phyloP scores from a whole-genome alignment of 768 basidiomycete species.

The Leucocoprinus sp. region DNA sequence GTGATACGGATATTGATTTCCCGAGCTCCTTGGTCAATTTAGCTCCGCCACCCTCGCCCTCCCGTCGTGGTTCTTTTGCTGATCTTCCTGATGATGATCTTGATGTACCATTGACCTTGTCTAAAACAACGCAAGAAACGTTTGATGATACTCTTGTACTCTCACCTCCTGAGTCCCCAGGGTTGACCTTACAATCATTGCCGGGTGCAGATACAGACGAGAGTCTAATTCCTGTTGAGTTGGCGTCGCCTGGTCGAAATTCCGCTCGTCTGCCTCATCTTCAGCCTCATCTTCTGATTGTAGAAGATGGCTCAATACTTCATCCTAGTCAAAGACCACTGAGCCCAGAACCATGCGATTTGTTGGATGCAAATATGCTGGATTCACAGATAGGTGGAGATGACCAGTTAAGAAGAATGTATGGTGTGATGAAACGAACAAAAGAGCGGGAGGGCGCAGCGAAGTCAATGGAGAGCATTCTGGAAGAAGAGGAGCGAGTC shows the following conservation, averaged over 20 bases:
- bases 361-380: slow-evolving; percentile 15
- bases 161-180: slow-evolving; percentile 17
- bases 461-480: slow-evolving; percentile 14
- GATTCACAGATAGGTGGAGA: slow-evolving; percentile 26
- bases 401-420: slow-evolving; percentile 34
- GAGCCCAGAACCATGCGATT: slow-evolving; percentile 8
- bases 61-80: slow-evolving; percentile 1
- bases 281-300: slow-evolving; percentile 22
- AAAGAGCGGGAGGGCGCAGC: slow-evolving; percentile 18
- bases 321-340: slow-evolving; percentile 3
- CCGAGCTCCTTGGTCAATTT: background rate
- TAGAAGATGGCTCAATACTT: slow-evolving; percentile 29
- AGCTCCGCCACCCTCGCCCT: slow-evolving; percentile 3
- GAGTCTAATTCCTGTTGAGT: slow-evolving; percentile 20
- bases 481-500: slow-evolving; percentile 26
- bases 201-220: slow-evolving; percentile 29
- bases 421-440: slow-evolving; percentile 29
- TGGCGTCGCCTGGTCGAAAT: slow-evolving; percentile 19
- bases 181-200: slow-evolving; percentile 20
- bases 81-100: slow-evolving; percentile 7
- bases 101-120: background rate
- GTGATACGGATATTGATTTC: slow-evolving; percentile 4
- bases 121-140: background rate
- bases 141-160: slow-evolving; percentile 7
- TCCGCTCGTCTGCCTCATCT: slow-evolving; percentile 13